Base-by-base conservation (phyloP, 2,329 filamentous ascomycete species). In the Penicillium sp. region DNA sequence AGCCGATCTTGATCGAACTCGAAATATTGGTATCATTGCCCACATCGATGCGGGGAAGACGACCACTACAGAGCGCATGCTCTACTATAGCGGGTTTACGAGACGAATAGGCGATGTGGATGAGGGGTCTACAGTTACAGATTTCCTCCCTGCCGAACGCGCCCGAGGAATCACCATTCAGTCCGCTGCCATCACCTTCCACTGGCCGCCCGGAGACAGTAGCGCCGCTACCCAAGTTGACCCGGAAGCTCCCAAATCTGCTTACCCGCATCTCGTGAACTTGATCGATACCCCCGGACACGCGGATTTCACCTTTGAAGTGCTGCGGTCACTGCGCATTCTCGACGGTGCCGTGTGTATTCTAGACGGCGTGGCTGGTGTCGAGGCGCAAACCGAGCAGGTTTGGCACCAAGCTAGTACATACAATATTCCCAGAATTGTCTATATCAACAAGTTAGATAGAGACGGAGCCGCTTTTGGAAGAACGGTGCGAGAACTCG, bases 21-120 rank as follows among this genome's bases (percentile, higher is more conserved):
- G 94, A 69, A 99, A 99, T 74, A 97, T 99, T 75, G 95, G 95
- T 64, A 98, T 99, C 69, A 97, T 99, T 76, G 95, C 95, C 63
- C 95, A 99, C 77, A 97, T 99, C 67, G 95, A 98, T 88, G 95
- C 95, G 60, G 95, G 95, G 8, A 99, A 99, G 83, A 99, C 95
- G 1, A 98, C 95, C 0, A 99, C 95, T 0, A 98, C 95, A 3
- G 95, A 99, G 87, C 93, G 95, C 62, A 98, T 98, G 94, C 90
- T 99, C 72, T 98, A 93, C 75, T 97, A 97, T 73, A 96, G 92
- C 75, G 94, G 95, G 53, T 89, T 93, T 65, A 96, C 93, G 9
- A 85, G 91, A 67, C 85, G 93, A 76, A 88, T 97, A 72, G 95
- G 95, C 80, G 93, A 97, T 77, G 95, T 99, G 66, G 94, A 98